phyloP scores from a whole-genome alignment of 2,329 filamentous ascomycete genomes.

The Rhexocercosporidium sp. region DNA sequence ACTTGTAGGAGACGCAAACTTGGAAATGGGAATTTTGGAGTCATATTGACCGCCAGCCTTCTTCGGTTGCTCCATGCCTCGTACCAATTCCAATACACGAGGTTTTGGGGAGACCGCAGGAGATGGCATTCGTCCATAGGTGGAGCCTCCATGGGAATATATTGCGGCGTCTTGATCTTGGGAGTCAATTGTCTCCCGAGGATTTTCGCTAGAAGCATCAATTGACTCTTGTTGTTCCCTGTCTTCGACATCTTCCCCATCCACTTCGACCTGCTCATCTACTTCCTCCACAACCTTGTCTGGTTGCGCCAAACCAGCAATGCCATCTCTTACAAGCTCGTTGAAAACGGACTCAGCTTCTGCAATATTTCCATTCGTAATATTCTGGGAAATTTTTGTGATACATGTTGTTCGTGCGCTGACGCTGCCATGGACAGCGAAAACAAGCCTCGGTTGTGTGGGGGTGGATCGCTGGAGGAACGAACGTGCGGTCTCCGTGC shows the following conservation, averaged over 20 bases:
- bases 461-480: constrained; percentile 56
- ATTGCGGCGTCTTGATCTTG: constrained; percentile 60
- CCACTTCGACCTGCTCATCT: constrained; percentile 1
- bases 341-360: constrained; percentile 58
- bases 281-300: constrained; percentile 18
- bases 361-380: constrained; percentile 54
- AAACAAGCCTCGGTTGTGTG: constrained; percentile 59
- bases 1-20: neutral
- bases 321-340: constrained; percentile 55
- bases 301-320: constrained; percentile 45
- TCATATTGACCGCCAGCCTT: neutral
- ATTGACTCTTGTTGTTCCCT: neutral
- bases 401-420: constrained; percentile 61
- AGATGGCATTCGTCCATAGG: neutral
- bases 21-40: neutral
- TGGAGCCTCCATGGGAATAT: constrained; percentile 47
- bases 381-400: constrained; percentile 56
- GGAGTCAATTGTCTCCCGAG: constrained; percentile 64
- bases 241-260: constrained; percentile 30
- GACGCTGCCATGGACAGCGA: constrained; percentile 63
- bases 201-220: constrained; percentile 56
- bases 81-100: neutral
- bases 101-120: neutral
- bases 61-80: neutral
- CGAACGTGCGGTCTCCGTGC: constrained; percentile 53